These are phyloP conservation scores for Tetrahymena elliotti DNA, from an alignment of 73 alveolate species.

Conservation along the genomic window DNA sequence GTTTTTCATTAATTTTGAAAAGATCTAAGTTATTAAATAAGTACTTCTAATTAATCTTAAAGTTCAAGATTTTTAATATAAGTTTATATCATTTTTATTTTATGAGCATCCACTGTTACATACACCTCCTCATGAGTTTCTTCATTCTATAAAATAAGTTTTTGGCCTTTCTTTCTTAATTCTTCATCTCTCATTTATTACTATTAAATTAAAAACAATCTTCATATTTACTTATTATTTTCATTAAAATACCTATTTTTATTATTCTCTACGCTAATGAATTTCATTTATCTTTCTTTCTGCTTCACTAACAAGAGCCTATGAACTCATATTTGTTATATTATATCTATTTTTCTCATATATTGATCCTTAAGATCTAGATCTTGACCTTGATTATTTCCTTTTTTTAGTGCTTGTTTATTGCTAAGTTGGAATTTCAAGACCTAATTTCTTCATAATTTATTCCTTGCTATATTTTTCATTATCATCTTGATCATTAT, in stretches of 20 bases:
- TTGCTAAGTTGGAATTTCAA: neutral
- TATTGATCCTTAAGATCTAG: neutral
- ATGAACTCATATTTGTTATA: neutral
- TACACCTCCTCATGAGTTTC: neutral
- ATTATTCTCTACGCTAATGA: neutral
- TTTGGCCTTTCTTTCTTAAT: neutral
- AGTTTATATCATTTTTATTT: neutral
- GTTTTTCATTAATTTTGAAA: neutral
- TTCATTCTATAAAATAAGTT: neutral
- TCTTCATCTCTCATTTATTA: neutral
- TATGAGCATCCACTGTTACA: neutral
- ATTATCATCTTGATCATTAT: neutral
- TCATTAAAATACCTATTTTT: neutral
- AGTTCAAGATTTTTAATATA: neutral
- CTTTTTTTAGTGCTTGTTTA: neutral
- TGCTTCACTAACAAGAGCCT: neutral
- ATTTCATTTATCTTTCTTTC: neutral
- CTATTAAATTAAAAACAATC: no score
- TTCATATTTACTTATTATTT: no score
- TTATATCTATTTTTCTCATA: neutral
- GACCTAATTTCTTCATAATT: neutral
- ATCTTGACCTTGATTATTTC: neutral
- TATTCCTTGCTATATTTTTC: neutral
- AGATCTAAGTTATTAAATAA: neutral
- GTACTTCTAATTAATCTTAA: neutral